These are phyloP conservation scores for Fremontodendron californicum DNA, from an alignment of 345 rosid species.

Conservation along the genomic window DNA sequence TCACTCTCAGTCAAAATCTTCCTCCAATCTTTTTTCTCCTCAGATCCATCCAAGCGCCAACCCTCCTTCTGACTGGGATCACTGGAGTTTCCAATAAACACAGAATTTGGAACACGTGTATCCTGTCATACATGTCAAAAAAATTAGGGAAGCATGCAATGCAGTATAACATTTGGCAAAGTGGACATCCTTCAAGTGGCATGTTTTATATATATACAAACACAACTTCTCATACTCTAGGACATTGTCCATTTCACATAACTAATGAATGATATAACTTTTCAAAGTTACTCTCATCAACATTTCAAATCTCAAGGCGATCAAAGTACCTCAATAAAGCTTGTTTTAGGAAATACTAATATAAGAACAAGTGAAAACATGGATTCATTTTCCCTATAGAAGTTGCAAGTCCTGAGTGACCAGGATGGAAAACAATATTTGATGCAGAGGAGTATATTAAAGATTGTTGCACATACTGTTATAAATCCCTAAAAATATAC, in stretches of 20 bases:
- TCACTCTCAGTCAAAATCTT: conserved; percentile 45
- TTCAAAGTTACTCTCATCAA: background rate
- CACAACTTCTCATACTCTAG: too few relatives aligned
- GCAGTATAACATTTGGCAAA: background rate
- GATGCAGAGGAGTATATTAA: background rate
- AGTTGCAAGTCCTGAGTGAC: background rate
- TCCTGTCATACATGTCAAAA: conserved; percentile 35
- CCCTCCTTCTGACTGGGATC: conserved; percentile 56
- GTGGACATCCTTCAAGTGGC: background rate
- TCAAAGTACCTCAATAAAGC: background rate
- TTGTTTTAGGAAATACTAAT: background rate
- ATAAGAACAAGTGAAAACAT: background rate
- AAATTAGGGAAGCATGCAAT: background rate
- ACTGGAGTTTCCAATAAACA: conserved; percentile 34
- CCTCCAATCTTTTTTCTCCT: conserved; percentile 69
- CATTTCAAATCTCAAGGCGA: background rate
- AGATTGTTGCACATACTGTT: background rate
- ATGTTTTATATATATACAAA: too few relatives aligned
- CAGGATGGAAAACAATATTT: background rate
- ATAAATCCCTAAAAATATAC: background rate
- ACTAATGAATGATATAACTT: background rate
- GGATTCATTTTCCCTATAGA: background rate
- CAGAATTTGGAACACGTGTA: conserved; percentile 34
- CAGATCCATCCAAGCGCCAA: conserved; percentile 66
- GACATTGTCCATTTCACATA: background rate